Base-by-base conservation (phyloP, 1,284 basidiomycete species). In the Sporisorium reilianum region DNA sequence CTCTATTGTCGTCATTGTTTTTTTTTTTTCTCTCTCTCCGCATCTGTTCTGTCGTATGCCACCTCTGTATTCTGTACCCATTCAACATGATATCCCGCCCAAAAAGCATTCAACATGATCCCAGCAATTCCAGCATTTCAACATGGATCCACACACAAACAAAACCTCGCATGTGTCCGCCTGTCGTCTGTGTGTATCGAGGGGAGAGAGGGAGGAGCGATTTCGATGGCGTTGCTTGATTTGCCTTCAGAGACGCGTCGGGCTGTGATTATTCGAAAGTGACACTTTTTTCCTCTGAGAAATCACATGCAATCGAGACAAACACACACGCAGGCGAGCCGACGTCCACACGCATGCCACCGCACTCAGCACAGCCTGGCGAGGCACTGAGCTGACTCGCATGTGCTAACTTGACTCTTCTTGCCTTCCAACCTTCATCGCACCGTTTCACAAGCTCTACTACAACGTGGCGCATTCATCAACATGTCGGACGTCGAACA, bases 41-140 rank as follows among this genome's bases (percentile, higher is more conserved):
- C 56, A 50, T 59, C 44, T 66, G 56, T 55, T 49, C 36, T 30
- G 38, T 50, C 58, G 53, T 55, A 55, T 55, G 42, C 53, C 32
- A 28, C 51, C 64, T 62, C 40, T 72, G 68, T 70, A 70, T 75
- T 71, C 55, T 61, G 59, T 72, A 67, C 62, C 50, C 72, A 75
- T 75, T 75, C 73, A 75, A 72, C 73, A 75, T 75, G 73, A 75
- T 75, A 71, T 71, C 73, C 73, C 73, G 59, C 63, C 60, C 60
- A 38, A 63, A 66, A 63, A 66, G 70, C 71, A 65, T 68, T 74
- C 71, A 74, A 74, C 71, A 74, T 74, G 71, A 68, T 62, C 41
- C 60, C 20, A 46, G 48, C 54, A 64, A 64, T 66, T 63, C 55
- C 69, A 72, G 60, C 59, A 61, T 61, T 71, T 71, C 68, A 71